Evolutionary conservation across 352 stramenopile species (phyloP), one percentile per base, ranked within the genome.

Genomic region (Phytophthora aleatoria): DNA sequence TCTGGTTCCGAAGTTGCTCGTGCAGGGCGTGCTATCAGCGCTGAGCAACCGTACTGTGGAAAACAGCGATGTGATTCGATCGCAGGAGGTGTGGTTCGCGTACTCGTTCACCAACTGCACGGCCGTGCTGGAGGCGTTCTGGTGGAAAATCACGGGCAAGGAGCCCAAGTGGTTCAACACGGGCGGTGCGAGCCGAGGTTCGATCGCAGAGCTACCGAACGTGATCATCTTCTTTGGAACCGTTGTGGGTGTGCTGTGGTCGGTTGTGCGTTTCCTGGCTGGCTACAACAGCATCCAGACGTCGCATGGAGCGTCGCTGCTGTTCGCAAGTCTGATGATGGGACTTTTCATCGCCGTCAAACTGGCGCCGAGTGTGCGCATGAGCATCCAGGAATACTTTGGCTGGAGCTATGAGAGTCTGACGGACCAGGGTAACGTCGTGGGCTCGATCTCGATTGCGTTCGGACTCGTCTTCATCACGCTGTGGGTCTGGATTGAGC

Each of bases 321-420:
- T 92, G 20, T 87, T 88, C 33, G 86, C 83, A 12, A 90, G 79
- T 81, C 54, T 91, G 35, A 76, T 94, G 62, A 91, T 94, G 85
- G 85, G 85, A 41, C 67, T 92, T 2, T 92, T 92, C 61, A 87
- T 94, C 57, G 82, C 77, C 8, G 79, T 88, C 39, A 94, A 94
- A 74, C 69, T 94, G 11, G 83, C 81, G 15, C 86, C 86, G 1
- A 91, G 79, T 44, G 84, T 94, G 20, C 83, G 84, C 36, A 94
- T 94, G 86, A 92, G 82, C 63, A 91, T 94, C 70, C 84, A 92
- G 62, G 86, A 94, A 71, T 94, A 94, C 73, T 94, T 92, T 79
- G 86, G 86, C 67, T 94, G 86, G 86, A 92, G 82, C 71, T 92
- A 94, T 73, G 71, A 89, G 69, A 94, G 86, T 62, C 58, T 92